Percentiles rank a stretch among this genome's conserved stretches.
These are phyloP conservation scores for Mycena crocata DNA, from an alignment of 768 basidiomycete species.

Conservation along the genomic window DNA sequence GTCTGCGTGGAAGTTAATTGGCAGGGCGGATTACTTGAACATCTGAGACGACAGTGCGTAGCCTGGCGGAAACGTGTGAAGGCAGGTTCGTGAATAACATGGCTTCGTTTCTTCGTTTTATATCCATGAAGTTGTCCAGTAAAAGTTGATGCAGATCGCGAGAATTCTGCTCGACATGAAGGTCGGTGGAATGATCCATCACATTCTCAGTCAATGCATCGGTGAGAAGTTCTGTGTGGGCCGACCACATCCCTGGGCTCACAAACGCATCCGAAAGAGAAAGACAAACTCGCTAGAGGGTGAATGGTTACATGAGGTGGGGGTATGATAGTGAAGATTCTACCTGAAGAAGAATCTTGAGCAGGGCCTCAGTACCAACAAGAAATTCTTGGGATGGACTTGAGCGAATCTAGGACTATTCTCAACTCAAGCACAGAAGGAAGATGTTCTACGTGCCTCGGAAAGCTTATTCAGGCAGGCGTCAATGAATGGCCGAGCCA, in stretches of 20 bases:
- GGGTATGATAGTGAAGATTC: constrained; percentile 24
- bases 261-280: constrained; percentile 80
- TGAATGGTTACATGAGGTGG: neutral
- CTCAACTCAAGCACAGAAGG: neutral
- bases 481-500: constrained; percentile 78
- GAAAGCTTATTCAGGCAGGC: constrained; percentile 73
- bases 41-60: constrained; percentile 70
- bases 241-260: constrained; percentile 75
- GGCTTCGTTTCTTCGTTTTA: constrained; percentile 83
- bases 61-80: constrained; percentile 65
- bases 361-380: constrained; percentile 59
- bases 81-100: constrained; percentile 80
- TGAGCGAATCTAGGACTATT: constrained; percentile 59
- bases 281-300: constrained; percentile 71
- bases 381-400: constrained; percentile 69
- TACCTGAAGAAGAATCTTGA: constrained; percentile 75
- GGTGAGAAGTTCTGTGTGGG: constrained; percentile 59
- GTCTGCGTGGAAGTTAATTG: neutral
- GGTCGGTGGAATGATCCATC: constrained; percentile 43
- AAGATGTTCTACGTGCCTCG: constrained; percentile 58
- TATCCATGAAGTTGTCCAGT: constrained; percentile 71
- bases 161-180: constrained; percentile 51
- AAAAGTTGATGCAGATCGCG: constrained; percentile 62
- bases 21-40: constrained; percentile 54
- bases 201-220: constrained; percentile 60